These are phyloP conservation scores for Lathyrus sativus DNA, from an alignment of 306 rosid species.

Conservation along the genomic window DNA sequence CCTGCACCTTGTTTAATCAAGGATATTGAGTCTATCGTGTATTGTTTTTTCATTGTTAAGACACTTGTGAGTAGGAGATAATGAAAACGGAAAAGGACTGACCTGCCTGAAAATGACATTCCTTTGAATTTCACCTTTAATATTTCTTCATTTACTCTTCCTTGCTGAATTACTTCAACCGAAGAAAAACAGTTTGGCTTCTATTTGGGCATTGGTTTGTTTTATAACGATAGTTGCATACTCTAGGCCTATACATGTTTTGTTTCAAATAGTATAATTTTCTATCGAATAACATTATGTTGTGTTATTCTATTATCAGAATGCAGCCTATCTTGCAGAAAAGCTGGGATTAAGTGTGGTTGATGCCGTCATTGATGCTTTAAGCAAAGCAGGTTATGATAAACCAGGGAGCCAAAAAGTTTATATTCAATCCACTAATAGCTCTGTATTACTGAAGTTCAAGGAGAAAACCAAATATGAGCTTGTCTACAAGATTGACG, in stretches of 20 bases:
- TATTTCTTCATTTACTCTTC: not conserved
- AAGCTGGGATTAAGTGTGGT: conserved; percentile 53
- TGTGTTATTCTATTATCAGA: conserved; percentile 51
- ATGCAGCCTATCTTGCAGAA: conserved; percentile 78
- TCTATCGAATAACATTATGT: conserved; percentile 31
- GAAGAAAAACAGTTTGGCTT: not conserved
- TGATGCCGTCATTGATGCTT: conserved; percentile 54
- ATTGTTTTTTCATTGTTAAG: not conserved
- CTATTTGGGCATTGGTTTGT: conserved; percentile 7
- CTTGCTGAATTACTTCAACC: conserved; percentile 13
- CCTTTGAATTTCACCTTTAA: conserved; percentile 16
- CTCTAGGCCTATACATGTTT: not conserved
- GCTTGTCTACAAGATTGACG: conserved; percentile 70
- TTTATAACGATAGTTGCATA: conserved; percentile 17
- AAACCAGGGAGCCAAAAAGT: conserved; percentile 55
- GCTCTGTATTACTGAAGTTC: conserved; percentile 68
- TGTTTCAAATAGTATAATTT: not conserved
- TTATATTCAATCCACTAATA: conserved; percentile 74
- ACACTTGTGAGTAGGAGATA: not conserved
- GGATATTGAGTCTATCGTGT: conserved; percentile 7
- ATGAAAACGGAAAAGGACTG: conserved; percentile 2
- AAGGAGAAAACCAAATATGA: conserved; percentile 60
- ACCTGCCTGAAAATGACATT: not conserved
- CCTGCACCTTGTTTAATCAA: not conserved
- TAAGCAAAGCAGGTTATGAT: conserved; percentile 71